phyloP scores from a whole-genome alignment of 2,329 filamentous ascomycete species.

The Alternaria novae-zelandiae region DNA sequence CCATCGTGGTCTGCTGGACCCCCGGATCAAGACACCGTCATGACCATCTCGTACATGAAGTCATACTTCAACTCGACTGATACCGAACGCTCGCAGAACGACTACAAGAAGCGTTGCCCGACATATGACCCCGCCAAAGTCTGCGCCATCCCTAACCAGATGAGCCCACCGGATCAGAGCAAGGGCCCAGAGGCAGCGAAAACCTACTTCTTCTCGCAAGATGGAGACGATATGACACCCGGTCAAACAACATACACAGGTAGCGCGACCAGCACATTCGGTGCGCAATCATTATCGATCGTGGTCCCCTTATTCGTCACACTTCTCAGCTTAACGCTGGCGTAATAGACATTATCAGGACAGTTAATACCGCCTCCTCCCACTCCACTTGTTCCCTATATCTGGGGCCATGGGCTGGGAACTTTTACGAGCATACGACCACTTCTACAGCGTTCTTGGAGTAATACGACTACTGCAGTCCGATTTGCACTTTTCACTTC shows the following conservation, averaged over 20 bases:
- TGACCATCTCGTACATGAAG: constrained; percentile 74
- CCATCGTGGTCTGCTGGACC: constrained; percentile 74
- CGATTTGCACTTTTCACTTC: background rate
- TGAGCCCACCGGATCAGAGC: constrained; percentile 34
- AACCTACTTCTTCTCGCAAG: constrained; percentile 47
- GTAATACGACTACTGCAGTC: background rate
- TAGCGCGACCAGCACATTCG: constrained; percentile 25
- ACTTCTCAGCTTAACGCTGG: constrained; percentile 36
- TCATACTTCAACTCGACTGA: constrained; percentile 78
- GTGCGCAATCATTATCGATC: constrained; percentile 24
- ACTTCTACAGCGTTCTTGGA: constrained; percentile 2
- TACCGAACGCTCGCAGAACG: constrained; percentile 32
- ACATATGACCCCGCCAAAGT: constrained; percentile 35
- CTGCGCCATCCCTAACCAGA: constrained; percentile 45
- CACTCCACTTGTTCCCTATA: background rate
- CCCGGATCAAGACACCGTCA: constrained; percentile 65
- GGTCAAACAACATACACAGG: constrained; percentile 36
- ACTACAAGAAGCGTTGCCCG: constrained; percentile 41
- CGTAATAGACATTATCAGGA: constrained; percentile 17
- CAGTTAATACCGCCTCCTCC: background rate
- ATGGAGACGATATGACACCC: constrained; percentile 31
- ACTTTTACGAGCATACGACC: constrained; percentile 1
- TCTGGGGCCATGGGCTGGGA: background rate
- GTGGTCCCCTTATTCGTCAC: constrained; percentile 32
- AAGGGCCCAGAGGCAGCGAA: constrained; percentile 32